Percentiles rank a stretch among this genome's conserved stretches.
These are phyloP conservation scores for Liquidambar formosana DNA, from an alignment of 164 flowering plant genomes.

Conservation along the genomic window DNA sequence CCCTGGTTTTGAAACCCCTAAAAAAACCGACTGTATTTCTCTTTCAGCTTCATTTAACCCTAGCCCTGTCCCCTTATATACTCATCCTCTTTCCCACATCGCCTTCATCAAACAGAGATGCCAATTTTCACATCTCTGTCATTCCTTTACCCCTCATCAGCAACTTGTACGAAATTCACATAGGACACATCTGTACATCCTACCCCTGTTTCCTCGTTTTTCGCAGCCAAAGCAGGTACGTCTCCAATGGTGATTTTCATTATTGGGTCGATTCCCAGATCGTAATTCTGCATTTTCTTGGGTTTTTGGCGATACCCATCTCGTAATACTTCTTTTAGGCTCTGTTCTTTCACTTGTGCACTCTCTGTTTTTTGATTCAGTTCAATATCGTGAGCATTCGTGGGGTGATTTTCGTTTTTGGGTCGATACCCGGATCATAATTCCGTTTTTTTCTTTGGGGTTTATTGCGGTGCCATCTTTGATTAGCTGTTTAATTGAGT, in stretches of 20 bases:
- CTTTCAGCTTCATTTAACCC: constrained; percentile 16
- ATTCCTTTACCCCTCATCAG: background rate
- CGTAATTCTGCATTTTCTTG: background rate
- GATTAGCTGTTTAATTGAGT: background rate
- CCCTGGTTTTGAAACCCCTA: constrained; percentile 46
- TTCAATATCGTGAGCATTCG: no score
- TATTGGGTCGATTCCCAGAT: constrained; percentile 20
- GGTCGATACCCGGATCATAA: constrained; percentile 15
- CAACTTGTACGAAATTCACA: background rate
- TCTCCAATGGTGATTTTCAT: background rate
- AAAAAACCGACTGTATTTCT: constrained; percentile 20
- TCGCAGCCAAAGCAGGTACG: background rate
- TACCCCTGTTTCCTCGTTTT: constrained; percentile 10
- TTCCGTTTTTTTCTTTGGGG: background rate
- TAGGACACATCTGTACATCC: background rate
- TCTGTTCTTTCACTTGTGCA: no score
- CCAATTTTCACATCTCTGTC: constrained; percentile 12
- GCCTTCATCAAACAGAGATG: constrained; percentile 12
- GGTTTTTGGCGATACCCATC: constrained; percentile 6
- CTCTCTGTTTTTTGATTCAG: no score
- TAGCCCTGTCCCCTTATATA: constrained; percentile 19
- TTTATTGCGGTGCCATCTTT: constrained; percentile 8
- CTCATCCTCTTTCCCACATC: background rate
- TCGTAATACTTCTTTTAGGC: no score
- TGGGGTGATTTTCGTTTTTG: constrained; percentile 6